Evolutionary conservation across 306 rosid genomes (phyloP), one percentile per base, ranked within the genome.

Genomic region (Vigna radiata): DNA sequence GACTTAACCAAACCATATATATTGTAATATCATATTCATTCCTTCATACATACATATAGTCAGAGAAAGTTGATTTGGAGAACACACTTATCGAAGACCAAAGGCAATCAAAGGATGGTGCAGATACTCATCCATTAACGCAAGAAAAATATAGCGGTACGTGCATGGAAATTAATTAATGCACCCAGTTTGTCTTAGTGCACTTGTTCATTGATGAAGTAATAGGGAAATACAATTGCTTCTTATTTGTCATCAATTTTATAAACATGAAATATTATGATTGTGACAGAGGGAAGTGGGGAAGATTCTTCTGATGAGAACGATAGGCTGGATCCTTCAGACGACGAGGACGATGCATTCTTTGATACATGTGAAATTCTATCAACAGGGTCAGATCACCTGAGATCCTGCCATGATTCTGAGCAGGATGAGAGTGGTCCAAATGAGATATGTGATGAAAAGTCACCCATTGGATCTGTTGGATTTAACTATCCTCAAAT

Each of bases 31-130:
- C 3, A 9, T 41, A 9, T 41, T 41, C 44, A 39, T 39, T 39
- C 13, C 3, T 41, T 44, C 13, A 9, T 44, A 12, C 13, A 9
- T 44, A 12, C 11, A 44, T 44, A 44, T 44, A 95, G 98, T 87
- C 97, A 58, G 99, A 95, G 63, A 95, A 92, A 75, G 97, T 95
- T 74, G 97, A 95, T 82, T 84, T 95, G 91, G 99, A 95, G 89
- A 92, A 92, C 77, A 88, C 97, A 13, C 86, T 95, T 59, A 89
- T 95, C 73, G 97, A 95, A 82, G 88, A 86, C 86, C 95, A 80
- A 70, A 85, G 82, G 68, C 96, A 83, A 70, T 65, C 83, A 12
- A 85, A 78, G 76, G 92, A 90, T 69, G 72, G 73, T 10, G 81
- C 81, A 59, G 76, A 83, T 44, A 72, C 90, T 53, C 70, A 86